Conservation (phyloP, 2,329 filamentous ascomycete species). For the Ceratocystiopsis brevicomis region DNA sequence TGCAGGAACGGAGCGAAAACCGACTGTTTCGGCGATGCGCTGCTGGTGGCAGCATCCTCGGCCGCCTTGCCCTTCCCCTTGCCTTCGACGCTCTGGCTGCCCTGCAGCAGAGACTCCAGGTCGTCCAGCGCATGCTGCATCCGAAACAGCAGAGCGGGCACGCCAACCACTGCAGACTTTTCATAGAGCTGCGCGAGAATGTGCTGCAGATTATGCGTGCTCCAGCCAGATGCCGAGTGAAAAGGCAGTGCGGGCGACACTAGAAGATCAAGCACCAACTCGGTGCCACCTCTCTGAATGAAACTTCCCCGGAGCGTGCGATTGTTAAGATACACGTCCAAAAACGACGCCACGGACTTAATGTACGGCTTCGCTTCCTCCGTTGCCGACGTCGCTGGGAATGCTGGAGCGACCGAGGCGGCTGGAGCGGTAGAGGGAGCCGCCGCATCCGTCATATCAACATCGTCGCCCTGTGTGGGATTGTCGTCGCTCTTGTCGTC, state of each 20-base stretch:
- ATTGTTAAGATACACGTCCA: slow-evolving; percentile 58
- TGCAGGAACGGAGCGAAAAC: slow-evolving; percentile 54
- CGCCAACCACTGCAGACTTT: slow-evolving; percentile 56
- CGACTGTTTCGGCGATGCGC: slow-evolving; percentile 20
- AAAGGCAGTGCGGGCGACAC: slow-evolving; percentile 65
- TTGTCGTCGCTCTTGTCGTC: slow-evolving; percentile 5
- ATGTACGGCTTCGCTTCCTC: slow-evolving; percentile 47
- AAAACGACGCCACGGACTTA: slow-evolving; percentile 56
- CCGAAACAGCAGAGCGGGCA: slow-evolving; percentile 64
- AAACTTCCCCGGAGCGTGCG: slow-evolving; percentile 52
- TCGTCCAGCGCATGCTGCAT: slow-evolving; percentile 50
- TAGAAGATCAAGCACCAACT: slow-evolving; percentile 67
- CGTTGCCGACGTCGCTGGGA: slow-evolving; percentile 10
- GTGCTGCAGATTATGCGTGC: slow-evolving; percentile 14
- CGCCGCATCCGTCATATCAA: slow-evolving; percentile 44
- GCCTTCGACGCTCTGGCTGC: not conserved
- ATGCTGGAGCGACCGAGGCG: not conserved
- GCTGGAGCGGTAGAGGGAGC: not conserved
- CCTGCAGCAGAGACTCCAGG: slow-evolving; percentile 43
- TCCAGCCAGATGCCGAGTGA: not conserved
- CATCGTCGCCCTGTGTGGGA: slow-evolving; percentile 23
- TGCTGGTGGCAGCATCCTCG: not conserved
- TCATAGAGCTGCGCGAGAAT: slow-evolving; percentile 67
- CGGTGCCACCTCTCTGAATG: slow-evolving; percentile 60
- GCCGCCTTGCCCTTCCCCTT: not conserved